Base-by-base conservation (phyloP, 257 asterid species). In the Fraxinus anomala region DNA sequence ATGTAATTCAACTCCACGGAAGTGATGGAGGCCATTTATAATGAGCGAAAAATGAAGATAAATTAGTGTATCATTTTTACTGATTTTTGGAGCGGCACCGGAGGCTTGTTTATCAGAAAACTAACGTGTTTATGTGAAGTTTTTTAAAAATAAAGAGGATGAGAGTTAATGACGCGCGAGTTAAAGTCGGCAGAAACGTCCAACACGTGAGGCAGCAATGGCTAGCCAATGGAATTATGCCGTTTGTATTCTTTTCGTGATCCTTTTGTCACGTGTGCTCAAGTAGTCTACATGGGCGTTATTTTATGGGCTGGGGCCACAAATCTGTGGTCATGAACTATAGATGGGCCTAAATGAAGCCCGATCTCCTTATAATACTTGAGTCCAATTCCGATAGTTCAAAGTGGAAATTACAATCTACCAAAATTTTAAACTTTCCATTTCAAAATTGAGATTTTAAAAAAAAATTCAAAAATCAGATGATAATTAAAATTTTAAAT, bases 1-100 rank as follows among this genome's bases (percentile, higher is more conserved):
- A 89, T 77, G 77, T 76, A 79, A 78, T 89, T 88, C 80, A 89
- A 42, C 76, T 83, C 86, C 72, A 8, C 73, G 80, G 90, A 75
- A 77, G 87, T 73, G 76, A 89, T 10, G 78, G 81, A 23, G 14
- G 63, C 49, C 92, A 86, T 89, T 65, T 37, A 49, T 10, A 11
- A 39, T 26, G 6, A 33, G 47, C 63, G 68, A 11, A 21, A 71
- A 40, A 10, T 28, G 10, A 4, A 19, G 5, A 19, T 8, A 71
- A 71, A 13, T 13, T 5, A 36, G 5, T 14, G 36, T 2, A 71
- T 31, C 7, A 37, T 36, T 39, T 36, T n/a, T 23, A 61, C 68
- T 61, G 68, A 61, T 21, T 4, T 10, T 34, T 71, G 21, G 34
- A 71, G 33, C 61, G 63, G 21, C 36, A 21, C 37, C 59, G 28